Evolutionary conservation across 495 filamentous ascomycete genomes (phyloP).

Genomic region (Apodospora peruviana): DNA sequence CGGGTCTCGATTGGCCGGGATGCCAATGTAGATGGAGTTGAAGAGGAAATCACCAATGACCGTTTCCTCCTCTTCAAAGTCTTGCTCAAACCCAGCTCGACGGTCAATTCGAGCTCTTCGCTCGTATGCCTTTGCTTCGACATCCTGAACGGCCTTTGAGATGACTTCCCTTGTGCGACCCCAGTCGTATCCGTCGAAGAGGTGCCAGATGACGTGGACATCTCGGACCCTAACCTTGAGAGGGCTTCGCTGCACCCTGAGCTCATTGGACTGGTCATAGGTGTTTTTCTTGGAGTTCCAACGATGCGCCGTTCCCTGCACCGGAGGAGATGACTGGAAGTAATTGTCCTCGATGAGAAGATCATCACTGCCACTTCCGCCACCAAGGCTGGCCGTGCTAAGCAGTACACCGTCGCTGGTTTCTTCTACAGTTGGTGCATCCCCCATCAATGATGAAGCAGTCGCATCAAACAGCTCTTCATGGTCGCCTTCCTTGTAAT

Average conservation of each 20-base stretch:
- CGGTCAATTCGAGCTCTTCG: constrained; percentile 47
- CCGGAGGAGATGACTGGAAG: constrained; percentile 58
- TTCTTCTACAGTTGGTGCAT: constrained; percentile 36
- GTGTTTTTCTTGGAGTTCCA: constrained; percentile 73
- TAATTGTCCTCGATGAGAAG: constrained; percentile 76
- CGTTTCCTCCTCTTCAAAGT: constrained; percentile 70
- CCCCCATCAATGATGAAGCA: constrained; percentile 25
- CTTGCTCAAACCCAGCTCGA: constrained; percentile 43
- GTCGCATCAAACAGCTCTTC: constrained; percentile 39
- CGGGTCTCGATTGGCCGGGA: constrained; percentile 80
- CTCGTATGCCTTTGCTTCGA: constrained; percentile 76
- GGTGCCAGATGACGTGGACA: constrained; percentile 93
- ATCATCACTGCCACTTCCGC: constrained; percentile 36
- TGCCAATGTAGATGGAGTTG: constrained; percentile 97
- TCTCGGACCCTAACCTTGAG: constrained; percentile 74
- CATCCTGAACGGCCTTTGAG: constrained; percentile 75
- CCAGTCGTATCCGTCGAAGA: constrained; percentile 99
- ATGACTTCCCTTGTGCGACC: constrained; percentile 78
- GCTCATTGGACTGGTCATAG: constrained; percentile 60
- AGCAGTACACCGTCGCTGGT: constrained; percentile 56
- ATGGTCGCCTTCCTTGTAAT: constrained; percentile 26
- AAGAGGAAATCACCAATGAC: constrained; percentile 94
- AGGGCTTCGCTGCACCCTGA: constrained; percentile 60
- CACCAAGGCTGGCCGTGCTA: constrained; percentile 53
- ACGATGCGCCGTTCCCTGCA: constrained; percentile 64